A percentile compares a stretch with the other conserved stretches of the same genome.
Evolutionary conservation across 2,329 filamentous ascomycete genomes (phyloP).

Genomic region (Verticillium nubilum): DNA sequence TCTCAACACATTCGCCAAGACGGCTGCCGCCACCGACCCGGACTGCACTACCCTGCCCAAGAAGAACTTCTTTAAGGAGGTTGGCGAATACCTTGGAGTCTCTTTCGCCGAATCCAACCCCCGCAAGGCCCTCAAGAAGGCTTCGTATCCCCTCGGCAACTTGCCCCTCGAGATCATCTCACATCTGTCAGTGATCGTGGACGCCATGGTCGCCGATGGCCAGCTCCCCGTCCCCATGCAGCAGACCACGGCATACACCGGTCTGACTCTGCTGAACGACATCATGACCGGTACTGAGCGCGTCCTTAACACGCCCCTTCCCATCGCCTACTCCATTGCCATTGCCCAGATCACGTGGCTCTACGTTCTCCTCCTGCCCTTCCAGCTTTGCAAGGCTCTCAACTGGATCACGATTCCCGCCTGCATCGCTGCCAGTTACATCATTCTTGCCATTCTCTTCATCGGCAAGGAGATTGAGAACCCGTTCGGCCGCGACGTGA

Average conservation of each 20-base stretch:
- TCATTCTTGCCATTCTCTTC: constrained; percentile 68
- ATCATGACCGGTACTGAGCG: constrained; percentile 68
- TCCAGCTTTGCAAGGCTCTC: constrained; percentile 65
- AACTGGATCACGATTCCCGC: constrained; percentile 74
- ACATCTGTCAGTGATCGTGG: constrained; percentile 63
- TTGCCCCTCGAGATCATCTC: constrained; percentile 77
- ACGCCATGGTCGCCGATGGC: constrained; percentile 50
- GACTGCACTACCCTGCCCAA: constrained; percentile 25
- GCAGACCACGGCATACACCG: constrained; percentile 56
- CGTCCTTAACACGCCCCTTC: constrained; percentile 75
- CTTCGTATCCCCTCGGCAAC: constrained; percentile 70
- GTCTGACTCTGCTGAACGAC: constrained; percentile 63
- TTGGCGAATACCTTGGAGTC: constrained; percentile 70
- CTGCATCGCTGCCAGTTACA: constrained; percentile 67
- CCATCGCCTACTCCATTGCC: constrained; percentile 76
- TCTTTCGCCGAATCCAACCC: constrained; percentile 75
- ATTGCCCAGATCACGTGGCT: constrained; percentile 85
- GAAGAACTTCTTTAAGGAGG: constrained; percentile 53
- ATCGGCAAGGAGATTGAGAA: constrained; percentile 83
- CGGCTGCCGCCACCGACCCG: constrained; percentile 34
- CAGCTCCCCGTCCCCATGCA: constrained; percentile 52
- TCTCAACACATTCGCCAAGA: constrained; percentile 68
- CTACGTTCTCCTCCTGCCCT: constrained; percentile 75
- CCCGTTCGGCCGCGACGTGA: constrained; percentile 78
- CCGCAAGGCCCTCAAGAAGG: constrained; percentile 68